Evolutionary conservation across 305 asterid species (phyloP), one percentile per base, ranked within the genome.

Genomic region (Plantago rigida): DNA sequence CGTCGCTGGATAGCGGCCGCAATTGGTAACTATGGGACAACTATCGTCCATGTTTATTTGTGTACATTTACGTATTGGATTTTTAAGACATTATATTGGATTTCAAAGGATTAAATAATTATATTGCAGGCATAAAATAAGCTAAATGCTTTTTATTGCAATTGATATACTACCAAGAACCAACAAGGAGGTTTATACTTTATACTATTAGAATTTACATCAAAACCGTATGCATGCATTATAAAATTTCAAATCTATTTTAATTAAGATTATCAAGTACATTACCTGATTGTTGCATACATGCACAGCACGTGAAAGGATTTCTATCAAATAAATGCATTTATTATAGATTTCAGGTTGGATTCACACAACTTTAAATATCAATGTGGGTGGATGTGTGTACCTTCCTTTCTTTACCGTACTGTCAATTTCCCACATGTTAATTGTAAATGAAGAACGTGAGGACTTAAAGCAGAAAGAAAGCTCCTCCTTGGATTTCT

Each of bases 391-490:
- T 22, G 41, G 53, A 65, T 13, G 13, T 55, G 17, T 26, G 17
- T 78, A 87, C 99, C 96, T 89, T 80, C 96, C 99, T 74, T 85
- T 89, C 79, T 89, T 92, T 67, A 89, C 96, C 52, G 60, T 89
- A 80, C 99, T 87, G 79, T 93, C 96, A 76, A 93, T 93, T 86
- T 93, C 99, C 99, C 99, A 93, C 99, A 93, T 93, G 75, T 93
- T 89, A 73, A 93, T 75, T 51, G 97, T 89, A 76, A 93, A 93
- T 49, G 95, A 75, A 55, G 99, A 89, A 60, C 99, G 97, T 42
- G 87, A 67, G 31, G 99, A 89, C 83, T 85, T 93, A 66, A 93
- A 93, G 84, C 99, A 93, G 79, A 93, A 93, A 28, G 99, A 89
- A 66, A 93, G 94, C 71, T 93, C 96, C 79, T 93, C 99, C 70